Percentiles rank a stretch among this genome's conserved stretches.
phyloP scores from a whole-genome alignment of 768 basidiomycete species.

The Pulveroboletus ravenelii region DNA sequence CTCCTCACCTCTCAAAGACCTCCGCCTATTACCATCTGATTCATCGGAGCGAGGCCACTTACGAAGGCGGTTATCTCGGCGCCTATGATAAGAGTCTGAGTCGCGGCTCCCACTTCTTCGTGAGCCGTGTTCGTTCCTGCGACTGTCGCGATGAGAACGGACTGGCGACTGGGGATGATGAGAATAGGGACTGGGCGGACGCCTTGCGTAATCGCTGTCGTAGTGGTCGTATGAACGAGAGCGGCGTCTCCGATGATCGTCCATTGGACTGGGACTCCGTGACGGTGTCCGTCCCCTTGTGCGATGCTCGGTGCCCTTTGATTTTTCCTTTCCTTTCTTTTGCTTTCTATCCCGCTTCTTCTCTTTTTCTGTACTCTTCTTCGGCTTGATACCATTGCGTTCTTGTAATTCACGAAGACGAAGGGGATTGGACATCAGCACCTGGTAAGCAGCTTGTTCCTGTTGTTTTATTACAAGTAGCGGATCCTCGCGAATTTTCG shows the following conservation, averaged over 20 bases:
- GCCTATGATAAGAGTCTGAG: conserved; percentile 20
- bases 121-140: conserved; percentile 18
- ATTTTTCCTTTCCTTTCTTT: conserved; percentile 32
- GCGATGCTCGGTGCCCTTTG: conserved; percentile 25
- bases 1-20: conserved; percentile 25
- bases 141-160: conserved; percentile 19
- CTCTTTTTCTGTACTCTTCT: conserved; percentile 67
- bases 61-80: conserved; percentile 25
- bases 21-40: conserved; percentile 40
- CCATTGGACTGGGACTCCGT: conserved; percentile 29
- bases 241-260: conserved; percentile 25
- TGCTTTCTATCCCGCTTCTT: conserved; percentile 50
- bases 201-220: conserved; percentile 26
- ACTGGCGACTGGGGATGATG: conserved; percentile 49
- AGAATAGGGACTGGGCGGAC: conserved; percentile 42
- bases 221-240: conserved; percentile 30
- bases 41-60: conserved; percentile 51
- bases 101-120: conserved; percentile 30
- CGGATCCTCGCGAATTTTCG: conserved; percentile 96
- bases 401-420: conserved; percentile 79
- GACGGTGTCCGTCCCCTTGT: conserved; percentile 31
- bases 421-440: conserved; percentile 80
- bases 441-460: conserved; percentile 89
- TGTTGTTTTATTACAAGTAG: conserved; percentile 97
- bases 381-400: conserved; percentile 73